Conservation (phyloP, 768 basidiomycete genomes). For the Daedaleopsis nitida region DNA sequence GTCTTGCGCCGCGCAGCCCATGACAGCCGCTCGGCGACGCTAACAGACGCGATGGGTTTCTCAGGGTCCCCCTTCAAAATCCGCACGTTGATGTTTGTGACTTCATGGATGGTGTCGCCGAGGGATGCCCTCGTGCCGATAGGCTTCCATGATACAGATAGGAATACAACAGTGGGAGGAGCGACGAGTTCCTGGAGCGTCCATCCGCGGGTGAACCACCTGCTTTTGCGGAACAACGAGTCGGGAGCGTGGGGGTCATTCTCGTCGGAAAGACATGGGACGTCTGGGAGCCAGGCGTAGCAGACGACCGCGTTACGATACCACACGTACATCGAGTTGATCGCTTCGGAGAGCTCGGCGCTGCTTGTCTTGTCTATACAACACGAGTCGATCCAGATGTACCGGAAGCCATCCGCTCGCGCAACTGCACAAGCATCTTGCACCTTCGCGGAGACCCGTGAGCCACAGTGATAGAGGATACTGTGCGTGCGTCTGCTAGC, state of each 20-base stretch:
- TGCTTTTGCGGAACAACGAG: not conserved
- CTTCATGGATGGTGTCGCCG: not conserved
- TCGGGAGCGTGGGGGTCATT: not conserved
- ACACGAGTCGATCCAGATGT: not conserved
- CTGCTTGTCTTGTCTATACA: not conserved
- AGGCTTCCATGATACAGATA: not conserved
- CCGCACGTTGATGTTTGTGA: not conserved
- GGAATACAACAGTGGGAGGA: not conserved
- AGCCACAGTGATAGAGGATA: not conserved
- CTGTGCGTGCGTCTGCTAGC: no score
- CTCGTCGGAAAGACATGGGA: not conserved
- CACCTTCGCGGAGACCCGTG: not conserved
- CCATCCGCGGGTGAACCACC: not conserved
- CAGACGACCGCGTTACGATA: not conserved
- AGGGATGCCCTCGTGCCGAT: not conserved
- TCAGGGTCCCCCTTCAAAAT: not conserved
- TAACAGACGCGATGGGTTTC: not conserved
- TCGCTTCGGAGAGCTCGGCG: not conserved
- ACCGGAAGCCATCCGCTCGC: not conserved
- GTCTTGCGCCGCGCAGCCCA: conserved; percentile 5
- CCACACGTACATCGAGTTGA: not conserved
- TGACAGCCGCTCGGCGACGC: conserved; percentile 3
- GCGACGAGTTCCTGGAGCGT: not conserved
- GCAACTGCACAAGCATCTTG: not conserved
- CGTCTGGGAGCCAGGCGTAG: not conserved